phyloP scores from a whole-genome alignment of 257 asterid genomes.

The Eucommia ulmoides region DNA sequence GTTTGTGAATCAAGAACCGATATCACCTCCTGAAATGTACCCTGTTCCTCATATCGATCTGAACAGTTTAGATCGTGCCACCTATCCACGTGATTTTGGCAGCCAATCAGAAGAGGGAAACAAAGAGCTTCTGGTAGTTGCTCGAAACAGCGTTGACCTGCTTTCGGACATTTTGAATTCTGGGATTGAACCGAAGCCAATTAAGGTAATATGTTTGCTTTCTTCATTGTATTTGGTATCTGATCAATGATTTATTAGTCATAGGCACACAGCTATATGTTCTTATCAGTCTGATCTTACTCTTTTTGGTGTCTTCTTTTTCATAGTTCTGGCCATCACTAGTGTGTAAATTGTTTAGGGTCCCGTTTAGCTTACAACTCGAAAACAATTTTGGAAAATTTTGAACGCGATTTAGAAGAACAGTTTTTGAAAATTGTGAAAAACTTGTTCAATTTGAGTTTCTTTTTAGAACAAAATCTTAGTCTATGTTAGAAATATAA shows the following conservation, averaged over 20 bases:
- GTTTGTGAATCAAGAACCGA: conserved; percentile 37
- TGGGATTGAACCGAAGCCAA: conserved; percentile 48
- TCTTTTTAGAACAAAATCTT: too few species aligned
- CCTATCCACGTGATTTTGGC: conserved; percentile 20
- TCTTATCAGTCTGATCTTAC: not conserved
- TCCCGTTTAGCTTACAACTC: too few species aligned
- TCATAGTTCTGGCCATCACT: conserved; percentile 2
- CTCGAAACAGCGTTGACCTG: conserved; percentile 72
- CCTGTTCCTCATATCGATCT: conserved; percentile 42
- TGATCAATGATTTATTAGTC: not conserved
- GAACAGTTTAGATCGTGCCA: conserved; percentile 24
- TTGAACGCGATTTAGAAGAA: too few species aligned
- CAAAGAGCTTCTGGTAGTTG: conserved; percentile 52
- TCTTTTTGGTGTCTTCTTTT: conserved; percentile 1
- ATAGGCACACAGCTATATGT: not conserved
- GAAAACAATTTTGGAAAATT: too few species aligned
- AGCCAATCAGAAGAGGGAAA: conserved; percentile 54
- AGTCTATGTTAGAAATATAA: too few species aligned
- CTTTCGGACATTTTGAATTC: conserved; percentile 76
- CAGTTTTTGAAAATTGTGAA: too few species aligned
- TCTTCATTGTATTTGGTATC: not conserved
- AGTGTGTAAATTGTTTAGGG: not conserved
- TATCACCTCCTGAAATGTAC: conserved; percentile 47
- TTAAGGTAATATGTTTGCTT: conserved; percentile 33
- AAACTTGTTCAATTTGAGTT: too few species aligned